Evolutionary conservation across 805 yeast species (phyloP).

Genomic region (Metschnikowia continentalis): DNA sequence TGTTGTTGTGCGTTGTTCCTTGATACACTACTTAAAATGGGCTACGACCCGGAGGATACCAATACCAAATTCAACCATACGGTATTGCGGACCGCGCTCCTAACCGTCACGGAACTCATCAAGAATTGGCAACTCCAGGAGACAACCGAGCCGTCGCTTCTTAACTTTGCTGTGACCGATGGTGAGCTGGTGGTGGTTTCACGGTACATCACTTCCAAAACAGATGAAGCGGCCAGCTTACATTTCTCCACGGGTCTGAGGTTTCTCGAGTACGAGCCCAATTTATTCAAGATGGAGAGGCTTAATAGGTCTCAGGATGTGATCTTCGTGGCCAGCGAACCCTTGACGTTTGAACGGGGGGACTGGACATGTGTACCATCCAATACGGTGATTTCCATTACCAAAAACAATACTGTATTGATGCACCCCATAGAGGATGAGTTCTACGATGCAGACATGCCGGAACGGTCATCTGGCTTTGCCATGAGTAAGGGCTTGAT

Average conservation of each 20-base stretch:
- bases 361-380: slow-evolving; percentile 98
- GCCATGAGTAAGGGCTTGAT: slow-evolving; percentile 91
- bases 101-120: slow-evolving; percentile 68
- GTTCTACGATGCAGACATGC: slow-evolving; percentile 70
- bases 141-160: slow-evolving; percentile 63
- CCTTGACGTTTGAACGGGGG: slow-evolving; percentile 90
- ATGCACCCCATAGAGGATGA: slow-evolving; percentile 91
- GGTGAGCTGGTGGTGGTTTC: slow-evolving; percentile 83
- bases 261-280: slow-evolving; percentile 86
- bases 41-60: slow-evolving; percentile 57
- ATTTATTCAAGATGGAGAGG: slow-evolving; percentile 91
- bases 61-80: slow-evolving; percentile 44
- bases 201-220: slow-evolving; percentile 80
- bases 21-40: slow-evolving; percentile 71
- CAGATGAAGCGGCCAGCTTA: slow-evolving; percentile 94
- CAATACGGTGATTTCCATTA: slow-evolving; percentile 77
- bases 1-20: slow-evolving; percentile 88
- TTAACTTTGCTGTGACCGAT: slow-evolving; percentile 94
- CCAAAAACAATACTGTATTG: slow-evolving; percentile 73
- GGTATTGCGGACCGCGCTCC: slow-evolving; percentile 61
- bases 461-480: slow-evolving; percentile 66
- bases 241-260: slow-evolving; percentile 93
- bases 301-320: slow-evolving; percentile 89
- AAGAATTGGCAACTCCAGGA: slow-evolving; percentile 75
- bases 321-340: slow-evolving; percentile 95